Base-by-base conservation (phyloP, 768 basidiomycete genomes). In the Sarcodon sp. region DNA sequence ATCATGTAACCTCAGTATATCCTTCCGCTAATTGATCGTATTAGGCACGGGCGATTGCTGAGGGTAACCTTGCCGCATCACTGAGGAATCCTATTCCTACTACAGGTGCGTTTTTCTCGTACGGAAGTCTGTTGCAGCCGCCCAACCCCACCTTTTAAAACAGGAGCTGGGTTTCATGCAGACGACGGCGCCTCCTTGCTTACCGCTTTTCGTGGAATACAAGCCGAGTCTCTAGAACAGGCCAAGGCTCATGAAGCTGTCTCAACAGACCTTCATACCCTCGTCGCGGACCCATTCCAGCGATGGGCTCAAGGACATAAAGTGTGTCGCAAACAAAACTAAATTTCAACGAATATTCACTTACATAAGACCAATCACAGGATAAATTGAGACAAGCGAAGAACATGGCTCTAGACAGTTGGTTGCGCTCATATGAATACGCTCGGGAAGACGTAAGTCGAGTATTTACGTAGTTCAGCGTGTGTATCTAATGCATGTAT, bases 101-200 rank as follows among this genome's bases (percentile, higher is more conserved):
- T 52, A 62, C 70, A 59, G 69, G 83, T 78, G 52, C 49, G 66
- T 37, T 15, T 16, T 51, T 35, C 32, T 43, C 39, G 35, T 27
- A 27, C 4, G 4, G 4, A 27, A 27, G 21, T 27, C 21, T 27
- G 45, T 50, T 54, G 47, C 39, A 41, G 45, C 21, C 56, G 50
- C 13, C 37, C 10, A 15, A 27, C 7, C 46, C 34, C 1, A 21
- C 4, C 32, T 46, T 51, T 37, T 45, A 45, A 32, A 50, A 15
- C 53, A 80, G 79, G 72, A 51, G 68, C 70, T 6, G 87, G 82
- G 31, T 92, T 89, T 56, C 67, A 68, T 50, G 74, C 71, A n/a
- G 88, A 91, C 57, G 88, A 90, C 51, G 88, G 88, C 7, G 88
- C 88, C 15, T 87, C 88, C 1, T 66, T 91, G 11, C 71, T 84